Percentiles rank a stretch among this genome's conserved stretches.
phyloP scores from a whole-genome alignment of 2,329 filamentous ascomycete genomes.

The Lanzia echinophila region DNA sequence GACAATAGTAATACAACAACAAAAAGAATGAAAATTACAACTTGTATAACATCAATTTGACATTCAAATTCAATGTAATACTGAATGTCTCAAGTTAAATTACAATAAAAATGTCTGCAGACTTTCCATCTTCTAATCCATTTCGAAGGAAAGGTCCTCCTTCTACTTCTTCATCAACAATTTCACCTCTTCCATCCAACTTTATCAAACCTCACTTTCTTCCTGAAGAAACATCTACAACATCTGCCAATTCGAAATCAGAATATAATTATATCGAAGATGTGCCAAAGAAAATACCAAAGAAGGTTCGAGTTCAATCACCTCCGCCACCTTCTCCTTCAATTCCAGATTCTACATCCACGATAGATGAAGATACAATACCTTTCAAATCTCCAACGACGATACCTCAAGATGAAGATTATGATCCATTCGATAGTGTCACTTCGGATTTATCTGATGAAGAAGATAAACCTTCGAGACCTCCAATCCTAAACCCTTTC shows the following conservation, averaged over 20 bases:
- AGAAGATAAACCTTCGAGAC: slow-evolving; percentile 20
- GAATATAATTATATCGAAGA: slow-evolving; percentile 11
- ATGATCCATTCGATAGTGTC: slow-evolving; percentile 28
- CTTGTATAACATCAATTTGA: slow-evolving; percentile 6
- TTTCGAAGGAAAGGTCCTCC: slow-evolving; percentile 27
- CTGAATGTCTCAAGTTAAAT: slow-evolving; percentile 11
- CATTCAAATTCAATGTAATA: slow-evolving; percentile 9
- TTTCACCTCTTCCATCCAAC: slow-evolving; percentile 12
- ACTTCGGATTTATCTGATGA: slow-evolving; percentile 29
- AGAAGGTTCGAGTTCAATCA: slow-evolving; percentile 62
- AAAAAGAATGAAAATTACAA: slow-evolving; percentile 2
- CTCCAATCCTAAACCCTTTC: slow-evolving; percentile 46
- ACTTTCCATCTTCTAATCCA: slow-evolving; percentile 29
- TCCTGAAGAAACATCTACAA: slow-evolving; percentile 4
- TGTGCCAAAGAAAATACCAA: slow-evolving; percentile 32
- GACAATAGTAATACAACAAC: neutral
- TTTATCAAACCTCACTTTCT: slow-evolving; percentile 12
- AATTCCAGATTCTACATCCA: slow-evolving; percentile 45
- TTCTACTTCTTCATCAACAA: slow-evolving; percentile 8
- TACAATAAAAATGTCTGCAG: slow-evolving; percentile 24
- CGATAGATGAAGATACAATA: slow-evolving; percentile 20
- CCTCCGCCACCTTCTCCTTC: slow-evolving; percentile 47
- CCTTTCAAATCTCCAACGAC: slow-evolving; percentile 22
- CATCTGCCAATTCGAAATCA: slow-evolving; percentile 10
- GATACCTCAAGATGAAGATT: slow-evolving; percentile 27